Base-by-base conservation (phyloP, 2,329 filamentous ascomycete genomes). In the Colletotrichum sublineola region DNA sequence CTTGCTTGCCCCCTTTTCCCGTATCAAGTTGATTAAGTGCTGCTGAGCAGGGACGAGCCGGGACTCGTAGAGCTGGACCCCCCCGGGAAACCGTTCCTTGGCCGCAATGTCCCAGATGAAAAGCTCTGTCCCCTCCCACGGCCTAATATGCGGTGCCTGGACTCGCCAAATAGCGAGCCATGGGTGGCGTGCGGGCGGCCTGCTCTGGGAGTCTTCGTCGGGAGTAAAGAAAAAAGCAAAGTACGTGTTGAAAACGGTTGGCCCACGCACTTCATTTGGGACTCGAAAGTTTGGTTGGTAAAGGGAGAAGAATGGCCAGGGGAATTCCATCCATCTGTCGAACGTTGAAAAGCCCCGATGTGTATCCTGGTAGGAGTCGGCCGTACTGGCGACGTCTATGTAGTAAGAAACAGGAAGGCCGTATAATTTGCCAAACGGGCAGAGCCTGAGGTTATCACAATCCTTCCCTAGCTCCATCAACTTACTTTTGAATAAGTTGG, bases 151-250 rank as follows among this genome's bases (percentile, higher is more conserved):
- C 1, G 82, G 79, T n/a, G 85, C 79, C 5, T 79, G 75, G 0
- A 86, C 84, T 14, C 88, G 84, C 69, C 84, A 84, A 18, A 88
- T 75, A 0, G 80, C 86, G 44, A 90, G 74, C 88, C 88, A 91
- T 0, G 88, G 86, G 56, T 85, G 83, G 12, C 84, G 82, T 42
- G 74, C 68, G 11, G 75, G 77, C 20, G 75, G 74, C 2, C 68
- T 56, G 1, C 75, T 73, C 14, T 66, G 67, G 0, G 75, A 75
- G n/a, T 11, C 62, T 74, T 52, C 71, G 0, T 65, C 61, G 1
- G 77, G 71, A 52, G 86, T 88, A 74, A 85, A 88, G 75, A 89
- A 90, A 7, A 90, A 75, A 0, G 85, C 87, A 1, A 81, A 68
- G 72, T 82, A 84, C 1, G 83, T 83, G 52, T 84, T 83, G 31